Evolutionary conservation across 2,329 filamentous ascomycete genomes (phyloP), one percentile per base, ranked within the genome.

Genomic region (Nigrospora sphaerica): DNA sequence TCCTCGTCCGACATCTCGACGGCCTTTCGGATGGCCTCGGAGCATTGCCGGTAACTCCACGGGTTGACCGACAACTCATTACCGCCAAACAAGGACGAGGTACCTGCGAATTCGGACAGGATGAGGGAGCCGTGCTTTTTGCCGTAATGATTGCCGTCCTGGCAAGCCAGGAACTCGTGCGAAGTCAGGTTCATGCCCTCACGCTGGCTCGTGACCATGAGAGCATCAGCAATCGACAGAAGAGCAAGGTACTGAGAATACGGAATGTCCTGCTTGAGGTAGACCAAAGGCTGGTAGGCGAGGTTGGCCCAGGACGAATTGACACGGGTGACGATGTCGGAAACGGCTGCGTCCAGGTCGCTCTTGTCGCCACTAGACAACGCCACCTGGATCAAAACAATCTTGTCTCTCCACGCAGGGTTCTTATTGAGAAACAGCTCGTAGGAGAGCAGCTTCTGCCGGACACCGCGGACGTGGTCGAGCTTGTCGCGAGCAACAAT

Each of bases 181-280:
- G 87, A 91, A 0, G 92, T 96, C 46, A 97, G 69, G 62, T 96
- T 97, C 93, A 97, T 97, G 52, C 92, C 92, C 64, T 97, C 92
- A 44, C 93, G 88, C 57, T 97, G 82, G 61, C 89, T 95, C 2
- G 92, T 95, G 59, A 97, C 93, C 80, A 96, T 93, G 42, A 97
- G 73, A 3, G 86, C 87, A 67, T 97, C 91, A 2, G 92, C 93
- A 44, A 95, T 85, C 3, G 88, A 89, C 40, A 96, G 76, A 9
- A 97, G 73, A 2, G 91, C 92, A n/a, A 97, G 77, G 58, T 96
- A 97, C 61, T 96, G 91, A 0, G 87, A 75, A 61, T 95, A 95
- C 48, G 88, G 85, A 49, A 97, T 93, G 57, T 97, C 92, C 64
- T 97, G 92, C 66, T 95, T 91, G 45, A 97, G 73, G 65, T 96